Evolutionary conservation across 345 rosid species (phyloP), one percentile per base, ranked within the genome.

Genomic region (Hypericum perforatum): DNA sequence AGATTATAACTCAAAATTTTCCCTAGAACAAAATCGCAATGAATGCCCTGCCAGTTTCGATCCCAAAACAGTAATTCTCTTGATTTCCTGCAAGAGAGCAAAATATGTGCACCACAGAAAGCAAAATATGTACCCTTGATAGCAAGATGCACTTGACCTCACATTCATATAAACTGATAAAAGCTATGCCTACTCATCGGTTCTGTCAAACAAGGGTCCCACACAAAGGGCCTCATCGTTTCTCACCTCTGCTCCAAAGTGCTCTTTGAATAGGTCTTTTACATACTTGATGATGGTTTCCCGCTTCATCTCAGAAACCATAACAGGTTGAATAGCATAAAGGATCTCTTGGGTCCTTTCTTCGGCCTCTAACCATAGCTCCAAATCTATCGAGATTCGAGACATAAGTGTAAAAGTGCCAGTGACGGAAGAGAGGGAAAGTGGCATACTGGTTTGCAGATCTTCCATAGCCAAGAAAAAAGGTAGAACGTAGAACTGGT

Each of bases 321-420:
- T 36, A 45, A 71, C 52, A 10, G 95, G 95, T 71, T 82, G 94
- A 57, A 86, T 74, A 49, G 58, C 55, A 65, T 64, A 66, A 40
- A 91, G 70, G 64, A 91, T 82, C 73, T 91, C 98, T 46, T 64
- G 70, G 69, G 63, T 75, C 70, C 95, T 87, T 52, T 74, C 61
- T 71, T 91, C 98, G 45, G 89, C 86, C 70, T 81, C 53, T 58
- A 60, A 56, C 96, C 92, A 87, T 37, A 72, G 73, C 29, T 87
- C 92, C 5, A 39, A 43, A 54, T 78, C 81, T 64, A 79, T 56
- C 49, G 74, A 60, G 58, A 80, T 63, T 37, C 76, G 74, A 36
- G 60, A 65, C 41, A 62, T 37, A n/a, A 73, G 63, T 52, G 74
- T 1, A 1, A 22, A 22, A 22, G 32, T 60, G 52, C 69, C 54